A percentile compares a stretch with the other conserved stretches of the same genome.
Evolutionary conservation across 768 basidiomycete species (phyloP).

Genomic region (Pleurotus tuoliensis): DNA sequence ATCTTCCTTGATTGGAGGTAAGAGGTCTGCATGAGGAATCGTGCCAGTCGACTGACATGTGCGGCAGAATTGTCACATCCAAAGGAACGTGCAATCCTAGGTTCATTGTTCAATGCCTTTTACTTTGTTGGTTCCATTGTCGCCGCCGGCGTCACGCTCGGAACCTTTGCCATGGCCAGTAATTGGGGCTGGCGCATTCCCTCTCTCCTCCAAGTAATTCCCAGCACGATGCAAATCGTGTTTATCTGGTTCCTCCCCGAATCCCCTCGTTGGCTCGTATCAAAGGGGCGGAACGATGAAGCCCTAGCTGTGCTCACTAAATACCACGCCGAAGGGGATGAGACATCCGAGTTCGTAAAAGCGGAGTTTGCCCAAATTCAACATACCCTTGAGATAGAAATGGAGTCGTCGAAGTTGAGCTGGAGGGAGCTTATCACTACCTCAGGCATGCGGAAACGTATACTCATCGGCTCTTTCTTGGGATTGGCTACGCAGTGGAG

Average conservation of each 20-base stretch:
- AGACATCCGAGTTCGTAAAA: slow-evolving; percentile 48
- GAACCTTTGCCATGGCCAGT: slow-evolving; percentile 54
- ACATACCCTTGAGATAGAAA: slow-evolving; percentile 49
- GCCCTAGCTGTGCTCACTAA: slow-evolving; percentile 45
- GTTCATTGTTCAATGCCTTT: slow-evolving; percentile 60
- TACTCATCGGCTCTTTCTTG: slow-evolving; percentile 46
- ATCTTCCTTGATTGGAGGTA: slow-evolving; percentile 59
- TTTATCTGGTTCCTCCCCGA: slow-evolving; percentile 62
- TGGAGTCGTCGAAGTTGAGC: slow-evolving; percentile 39
- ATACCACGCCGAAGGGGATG: slow-evolving; percentile 60
- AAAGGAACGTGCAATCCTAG: slow-evolving; percentile 63
- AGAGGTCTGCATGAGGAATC: neutral
- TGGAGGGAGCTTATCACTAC: slow-evolving; percentile 45
- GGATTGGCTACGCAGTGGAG: slow-evolving; percentile 62
- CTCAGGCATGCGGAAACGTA: slow-evolving; percentile 46
- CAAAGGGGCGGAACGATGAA: slow-evolving; percentile 48
- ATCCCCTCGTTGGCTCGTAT: slow-evolving; percentile 62
- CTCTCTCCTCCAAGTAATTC: slow-evolving; percentile 53
- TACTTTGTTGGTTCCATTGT: slow-evolving; percentile 61
- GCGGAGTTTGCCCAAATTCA: slow-evolving; percentile 57
- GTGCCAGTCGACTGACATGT: neutral
- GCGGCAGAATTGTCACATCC: slow-evolving; percentile 58
- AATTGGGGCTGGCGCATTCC: slow-evolving; percentile 74
- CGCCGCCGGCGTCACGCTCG: slow-evolving; percentile 57
- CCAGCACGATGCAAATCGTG: slow-evolving; percentile 46